Base-by-base conservation (phyloP, 208 protist species). In the Trypanosoma lewisi region DNA sequence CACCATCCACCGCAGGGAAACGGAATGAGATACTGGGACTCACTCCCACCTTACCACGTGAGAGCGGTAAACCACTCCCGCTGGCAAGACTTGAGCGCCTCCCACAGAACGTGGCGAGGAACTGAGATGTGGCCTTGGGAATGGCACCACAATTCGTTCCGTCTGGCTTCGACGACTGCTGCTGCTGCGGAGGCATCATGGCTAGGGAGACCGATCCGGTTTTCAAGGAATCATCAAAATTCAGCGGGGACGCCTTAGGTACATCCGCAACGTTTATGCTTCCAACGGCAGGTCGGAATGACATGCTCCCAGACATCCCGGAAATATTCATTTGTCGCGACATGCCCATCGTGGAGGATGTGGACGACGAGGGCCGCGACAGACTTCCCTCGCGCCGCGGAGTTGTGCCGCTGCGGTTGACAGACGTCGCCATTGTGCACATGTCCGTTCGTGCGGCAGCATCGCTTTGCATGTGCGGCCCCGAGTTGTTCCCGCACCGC, bases 311-410 rank as follows among this genome's bases (percentile, higher is more conserved):
- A 2, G 58, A 63, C 58, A 63, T 63, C 41, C 48, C 41, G 14
- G 58, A 63, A 1, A 63, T 12, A 63, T 63, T 63, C 31, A 63
- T 9, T 30, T 31, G 45, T 1, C 58, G 44, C 16, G 58, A 53
- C 16, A 37, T 17, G 8, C 53, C 58, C 27, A 11, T 2, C 4
- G n/a, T 4, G 9, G 36, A 44, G n/a, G 0, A 14, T 23, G 19
- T 8, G 0, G 56, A 62, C 8, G 65, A 52, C 45, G 37, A n/a
- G 23, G 67, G 71, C 17, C 82, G 82, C 19, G 77, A 80, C 14
- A 78, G 82, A 49, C 82, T 88, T 37, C 51, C 36, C 64, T 79
- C 82, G 4, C 82, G 75, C 72, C 78, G 57, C 5, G 51, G 36
- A 34, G 67, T 66, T 30, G 31, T 54, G 50, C 64, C 56, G 39